Evolutionary conservation across 306 rosid species (phyloP), one percentile per base, ranked within the genome.

Genomic region (Delonix regia): DNA sequence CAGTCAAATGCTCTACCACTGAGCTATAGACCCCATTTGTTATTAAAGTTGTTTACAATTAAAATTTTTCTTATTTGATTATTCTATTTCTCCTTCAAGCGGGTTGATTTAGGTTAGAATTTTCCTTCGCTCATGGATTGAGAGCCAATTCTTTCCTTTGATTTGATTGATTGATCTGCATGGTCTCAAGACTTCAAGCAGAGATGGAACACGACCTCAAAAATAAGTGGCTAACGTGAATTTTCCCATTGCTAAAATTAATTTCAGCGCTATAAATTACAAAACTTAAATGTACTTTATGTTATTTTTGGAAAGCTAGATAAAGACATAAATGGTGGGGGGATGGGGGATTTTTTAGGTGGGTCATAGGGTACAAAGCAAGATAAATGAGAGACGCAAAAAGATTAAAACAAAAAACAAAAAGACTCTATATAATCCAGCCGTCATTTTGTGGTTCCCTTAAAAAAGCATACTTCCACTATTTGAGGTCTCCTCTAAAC

Each of bases 1-100:
- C 79, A 78, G 88, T 85, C 85, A 85, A 85, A 81, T 85, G 88
- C 85, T 81, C 88, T 85, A 85, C 88, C 87, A 84, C 85, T 84
- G 85, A 84, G 83, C 87, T 84, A 81, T 77, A 56, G 80, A 77
- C 74, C 80, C n/a, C n/a, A n/a, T n/a, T n/a, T n/a, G n/a, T n/a
- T n/a, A n/a, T n/a, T n/a, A n/a, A n/a, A n/a, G n/a, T n/a, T n/a
- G n/a, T n/a, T n/a, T n/a, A n/a, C n/a, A n/a, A n/a, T n/a, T n/a
- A n/a, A n/a, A n/a, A n/a, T n/a, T n/a, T n/a, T n/a, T n/a, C n/a
- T n/a, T n/a, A n/a, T n/a, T 1, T 4, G 33, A 30, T 30, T 1
- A 30, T 30, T 30, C 33, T 30, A 30, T 30, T 30, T 30, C 33
- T n/a, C n/a, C n/a, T n/a, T n/a, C n/a, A n/a, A n/a, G n/a, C n/a